Evolutionary conservation across 495 filamentous ascomycete genomes (phyloP), one percentile per base, ranked within the genome.

Genomic region (Chaetomium tenue): DNA sequence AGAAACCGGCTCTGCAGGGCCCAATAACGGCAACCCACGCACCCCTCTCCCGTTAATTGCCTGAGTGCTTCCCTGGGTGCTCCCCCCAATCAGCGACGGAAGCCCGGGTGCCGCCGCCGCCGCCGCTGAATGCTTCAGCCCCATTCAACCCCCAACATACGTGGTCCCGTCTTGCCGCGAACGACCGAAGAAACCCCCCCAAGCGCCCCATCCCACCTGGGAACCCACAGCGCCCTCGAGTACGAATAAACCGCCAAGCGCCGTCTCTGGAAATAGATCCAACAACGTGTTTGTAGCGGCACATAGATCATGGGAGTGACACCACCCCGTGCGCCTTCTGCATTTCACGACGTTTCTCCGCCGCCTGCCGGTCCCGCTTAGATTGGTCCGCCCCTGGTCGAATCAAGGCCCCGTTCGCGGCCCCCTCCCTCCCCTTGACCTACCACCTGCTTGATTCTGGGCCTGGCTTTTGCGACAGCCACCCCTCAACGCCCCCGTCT

Each of bases 21-120:
- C 71, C 71, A 71, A 73, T 73, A 69, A 69, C 69, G 64, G 53
- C 58, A 61, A 60, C 62, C 71, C 71, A 73, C 71, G 66, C 68
- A 63, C 69, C 61, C 56, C 61, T 52, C 57, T 59, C 65, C 70
- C 58, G 67, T 65, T 64, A 26, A 69, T 70, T 72, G 28, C 28
- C 28, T 30, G 28, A 30, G 28, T 30, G 63, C 69, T 46, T n/a
- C n/a, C n/a, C n/a, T n/a, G n/a, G n/a, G n/a, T n/a, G n/a, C n/a
- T n/a, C n/a, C 56, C 69, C 70, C 71, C 71, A 74, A 74, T 74
- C 70, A 74, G 66, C 61, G 61, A 22, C 59, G 51, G 57, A 42
- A 57, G 53, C 62, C 61, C 37, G 56, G 26, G 47, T 33, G 42
- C 57, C 42, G 44, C 46, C 61, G 57, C 42, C 58, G 60, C 59